Percentiles rank a stretch among this genome's conserved stretches.
These are phyloP conservation scores for Pholiota molesta DNA, from an alignment of 768 basidiomycete genomes.

Conservation along the genomic window DNA sequence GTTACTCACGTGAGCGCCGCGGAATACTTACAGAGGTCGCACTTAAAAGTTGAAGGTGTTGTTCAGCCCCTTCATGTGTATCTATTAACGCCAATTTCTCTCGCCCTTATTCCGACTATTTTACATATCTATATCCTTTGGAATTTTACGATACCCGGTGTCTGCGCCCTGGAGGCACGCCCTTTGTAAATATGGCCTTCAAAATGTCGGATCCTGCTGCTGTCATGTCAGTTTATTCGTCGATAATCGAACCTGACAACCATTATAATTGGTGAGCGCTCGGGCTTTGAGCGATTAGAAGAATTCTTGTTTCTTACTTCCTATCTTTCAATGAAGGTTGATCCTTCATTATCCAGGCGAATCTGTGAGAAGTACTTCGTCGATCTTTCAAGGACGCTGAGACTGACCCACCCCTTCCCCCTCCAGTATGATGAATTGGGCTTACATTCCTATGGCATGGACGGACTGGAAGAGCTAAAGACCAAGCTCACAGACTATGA, in stretches of 20 bases:
- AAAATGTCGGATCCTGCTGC: slow-evolving; percentile 28
- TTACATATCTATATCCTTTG: not conserved
- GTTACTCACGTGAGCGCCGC: no score
- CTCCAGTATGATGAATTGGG: slow-evolving; percentile 41
- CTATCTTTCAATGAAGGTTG: slow-evolving; percentile 22
- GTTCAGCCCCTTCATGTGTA: not conserved
- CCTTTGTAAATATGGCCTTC: slow-evolving; percentile 28
- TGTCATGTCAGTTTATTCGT: slow-evolving; percentile 33
- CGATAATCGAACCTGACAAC: slow-evolving; percentile 24
- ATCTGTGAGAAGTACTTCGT: slow-evolving; percentile 21
- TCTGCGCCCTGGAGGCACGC: slow-evolving; percentile 16
- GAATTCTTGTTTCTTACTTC: not conserved
- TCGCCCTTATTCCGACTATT: slow-evolving; percentile 1
- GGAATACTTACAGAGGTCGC: no score
- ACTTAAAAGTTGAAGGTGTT: no score
- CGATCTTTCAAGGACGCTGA: not conserved
- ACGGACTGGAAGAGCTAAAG: slow-evolving; percentile 50
- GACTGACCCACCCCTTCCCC: slow-evolving; percentile 11
- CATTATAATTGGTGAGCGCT: slow-evolving; percentile 31
- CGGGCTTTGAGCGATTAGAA: not conserved
- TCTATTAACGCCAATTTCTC: not conserved
- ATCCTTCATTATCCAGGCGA: slow-evolving; percentile 30
- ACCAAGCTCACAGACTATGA: slow-evolving; percentile 41
- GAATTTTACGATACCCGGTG: not conserved
- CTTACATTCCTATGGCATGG: slow-evolving; percentile 40